These are phyloP conservation scores for Colletotrichum sp. DNA, from an alignment of 2,329 filamentous ascomycete species.

Conservation along the genomic window DNA sequence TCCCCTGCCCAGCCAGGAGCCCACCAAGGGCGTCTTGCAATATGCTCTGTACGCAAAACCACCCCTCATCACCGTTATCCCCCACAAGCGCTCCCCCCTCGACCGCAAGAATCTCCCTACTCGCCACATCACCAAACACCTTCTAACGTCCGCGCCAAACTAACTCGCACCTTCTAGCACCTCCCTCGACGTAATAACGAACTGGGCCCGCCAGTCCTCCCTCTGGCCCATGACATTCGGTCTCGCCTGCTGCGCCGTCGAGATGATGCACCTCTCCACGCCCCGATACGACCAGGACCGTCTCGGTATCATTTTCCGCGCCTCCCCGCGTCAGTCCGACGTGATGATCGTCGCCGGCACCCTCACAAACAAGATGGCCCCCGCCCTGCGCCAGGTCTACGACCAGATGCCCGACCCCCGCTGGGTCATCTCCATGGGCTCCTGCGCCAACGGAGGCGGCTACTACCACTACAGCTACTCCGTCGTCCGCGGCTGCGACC, in stretches of 20 bases:
- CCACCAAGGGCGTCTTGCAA: slow-evolving; percentile 81
- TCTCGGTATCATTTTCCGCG: slow-evolving; percentile 88
- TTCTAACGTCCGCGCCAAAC: neutral
- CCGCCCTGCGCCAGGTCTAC: slow-evolving; percentile 87
- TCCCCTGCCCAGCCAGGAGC: slow-evolving; percentile 77
- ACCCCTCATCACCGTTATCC: neutral
- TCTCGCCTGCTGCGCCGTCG: slow-evolving; percentile 86
- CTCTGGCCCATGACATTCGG: slow-evolving; percentile 91
- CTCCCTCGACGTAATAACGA: slow-evolving; percentile 78
- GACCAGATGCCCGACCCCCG: slow-evolving; percentile 94
- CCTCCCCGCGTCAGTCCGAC: slow-evolving; percentile 85
- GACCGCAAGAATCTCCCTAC: neutral
- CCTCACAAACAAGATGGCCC: slow-evolving; percentile 95
- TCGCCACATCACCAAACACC: neutral
- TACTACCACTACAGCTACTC: slow-evolving; percentile 90
- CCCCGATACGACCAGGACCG: slow-evolving; percentile 90
- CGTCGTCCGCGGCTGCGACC: slow-evolving; percentile 73
- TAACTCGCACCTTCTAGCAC: slow-evolving; percentile 55
- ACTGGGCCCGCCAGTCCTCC: slow-evolving; percentile 85
- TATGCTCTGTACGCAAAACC: slow-evolving; percentile 76
- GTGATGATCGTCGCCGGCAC: slow-evolving; percentile 95
- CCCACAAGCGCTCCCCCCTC: neutral
- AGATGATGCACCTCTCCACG: slow-evolving; percentile 92
- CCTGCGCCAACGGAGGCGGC: slow-evolving; percentile 82
- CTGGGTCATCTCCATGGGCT: slow-evolving; percentile 86